Evolutionary conservation across 2,329 filamentous ascomycete genomes (phyloP).

Genomic region (Calonectria honghensis): DNA sequence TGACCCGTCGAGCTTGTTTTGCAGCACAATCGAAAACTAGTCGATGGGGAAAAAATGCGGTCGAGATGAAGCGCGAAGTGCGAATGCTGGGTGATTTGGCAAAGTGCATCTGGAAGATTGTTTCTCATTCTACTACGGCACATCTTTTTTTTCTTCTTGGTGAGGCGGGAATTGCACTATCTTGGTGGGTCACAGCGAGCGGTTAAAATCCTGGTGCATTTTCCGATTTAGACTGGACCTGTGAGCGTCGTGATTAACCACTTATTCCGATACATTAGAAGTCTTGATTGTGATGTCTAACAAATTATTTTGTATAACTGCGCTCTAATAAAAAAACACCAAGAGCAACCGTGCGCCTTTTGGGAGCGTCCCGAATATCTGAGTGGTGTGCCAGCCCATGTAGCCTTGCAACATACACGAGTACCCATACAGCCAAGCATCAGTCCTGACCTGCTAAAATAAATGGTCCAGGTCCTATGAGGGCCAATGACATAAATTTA

Average conservation of each 20-base stretch:
- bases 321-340: too few species aligned
- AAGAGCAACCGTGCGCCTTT: too few species aligned
- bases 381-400: too few species aligned
- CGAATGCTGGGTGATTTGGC: not conserved
- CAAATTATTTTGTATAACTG: too few species aligned
- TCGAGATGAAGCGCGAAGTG: not conserved
- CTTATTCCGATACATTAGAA: not conserved
- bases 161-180: constrained; percentile 1
- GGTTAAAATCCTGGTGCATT: not conserved
- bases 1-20: not conserved
- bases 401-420: too few species aligned
- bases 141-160: not conserved
- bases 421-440: too few species aligned
- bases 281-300: too few species aligned
- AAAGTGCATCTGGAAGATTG: not conserved
- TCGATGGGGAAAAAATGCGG: not conserved
- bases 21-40: too few species aligned
- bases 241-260: not conserved
- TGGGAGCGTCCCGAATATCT: too few species aligned
- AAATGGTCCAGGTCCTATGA: too few species aligned
- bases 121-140: not conserved
- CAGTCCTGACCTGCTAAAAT: too few species aligned
- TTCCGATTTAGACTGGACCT: not conserved
- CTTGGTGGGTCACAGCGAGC: not conserved
- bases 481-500: too few species aligned